Evolutionary conservation across 371 early-diverging fungal species (phyloP).

Genomic region (Mortierella sp.): DNA sequence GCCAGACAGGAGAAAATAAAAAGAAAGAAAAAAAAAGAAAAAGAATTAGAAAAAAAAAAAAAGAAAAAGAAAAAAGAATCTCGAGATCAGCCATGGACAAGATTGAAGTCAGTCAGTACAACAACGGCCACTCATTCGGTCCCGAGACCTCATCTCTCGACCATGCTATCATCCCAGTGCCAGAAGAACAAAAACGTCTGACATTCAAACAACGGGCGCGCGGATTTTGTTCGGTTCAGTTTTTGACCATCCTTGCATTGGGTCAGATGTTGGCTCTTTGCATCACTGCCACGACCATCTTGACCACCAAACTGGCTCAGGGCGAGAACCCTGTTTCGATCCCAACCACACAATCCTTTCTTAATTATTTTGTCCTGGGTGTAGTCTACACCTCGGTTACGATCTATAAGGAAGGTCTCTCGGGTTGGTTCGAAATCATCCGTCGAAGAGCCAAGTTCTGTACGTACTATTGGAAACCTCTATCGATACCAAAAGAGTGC

Average conservation of each 20-base stretch:
- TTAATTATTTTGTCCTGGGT: slow-evolving; percentile 74
- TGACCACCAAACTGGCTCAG: slow-evolving; percentile 64
- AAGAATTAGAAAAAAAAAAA: slow-evolving; percentile 20
- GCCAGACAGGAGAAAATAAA: slow-evolving; percentile 6
- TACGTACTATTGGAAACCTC: slow-evolving; percentile 35
- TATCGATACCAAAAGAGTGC: background rate
- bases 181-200: no score
- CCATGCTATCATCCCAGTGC: no score
- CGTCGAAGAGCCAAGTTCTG: slow-evolving; percentile 65
- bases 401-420: slow-evolving; percentile 62
- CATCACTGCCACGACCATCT: slow-evolving; percentile 74
- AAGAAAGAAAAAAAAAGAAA: slow-evolving; percentile 10
- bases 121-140: background rate
- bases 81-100: background rate
- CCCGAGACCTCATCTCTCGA: no score
- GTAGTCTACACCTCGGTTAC: slow-evolving; percentile 70
- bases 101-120: slow-evolving; percentile 15
- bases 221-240: slow-evolving; percentile 18
- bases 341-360: slow-evolving; percentile 78
- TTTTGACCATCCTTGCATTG: slow-evolving; percentile 54
- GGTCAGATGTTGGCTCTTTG: slow-evolving; percentile 78
- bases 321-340: slow-evolving; percentile 58
- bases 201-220: background rate
- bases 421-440: slow-evolving; percentile 62
- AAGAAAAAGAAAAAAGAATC: background rate